Percentiles rank a stretch among this genome's conserved stretches.
Conservation (phyloP, 768 basidiomycete genomes). For the Agrocybe pediades region DNA sequence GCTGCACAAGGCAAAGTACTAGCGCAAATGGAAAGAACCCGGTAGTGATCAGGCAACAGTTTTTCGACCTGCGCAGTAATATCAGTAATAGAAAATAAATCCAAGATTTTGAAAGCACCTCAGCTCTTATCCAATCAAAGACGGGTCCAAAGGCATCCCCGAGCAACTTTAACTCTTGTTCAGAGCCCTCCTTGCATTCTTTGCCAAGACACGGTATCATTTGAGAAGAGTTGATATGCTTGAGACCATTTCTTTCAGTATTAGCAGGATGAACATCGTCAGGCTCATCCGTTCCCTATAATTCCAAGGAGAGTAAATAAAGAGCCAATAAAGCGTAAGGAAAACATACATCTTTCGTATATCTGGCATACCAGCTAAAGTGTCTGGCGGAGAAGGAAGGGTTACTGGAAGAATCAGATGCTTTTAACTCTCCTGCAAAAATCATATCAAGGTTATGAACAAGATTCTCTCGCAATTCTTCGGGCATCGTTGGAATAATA, state of each 20-base stretch:
- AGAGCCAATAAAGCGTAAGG: neutral
- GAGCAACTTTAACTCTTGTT: neutral
- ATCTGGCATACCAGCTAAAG: neutral
- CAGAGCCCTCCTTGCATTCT: neutral
- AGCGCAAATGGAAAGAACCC: neutral
- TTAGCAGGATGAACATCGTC: neutral
- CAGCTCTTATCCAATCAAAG: neutral
- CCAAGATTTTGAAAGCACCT: neutral
- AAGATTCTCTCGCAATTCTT: neutral
- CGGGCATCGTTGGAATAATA: neutral
- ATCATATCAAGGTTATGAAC: neutral
- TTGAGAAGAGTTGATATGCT: neutral
- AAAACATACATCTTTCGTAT: neutral
- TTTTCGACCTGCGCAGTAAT: neutral
- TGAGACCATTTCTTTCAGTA: neutral
- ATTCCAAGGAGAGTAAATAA: neutral
- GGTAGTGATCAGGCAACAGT: neutral
- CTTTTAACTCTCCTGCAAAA: neutral
- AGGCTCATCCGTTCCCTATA: neutral
- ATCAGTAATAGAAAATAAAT: neutral
- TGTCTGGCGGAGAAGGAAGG: neutral
- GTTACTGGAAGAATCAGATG: neutral
- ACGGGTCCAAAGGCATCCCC: neutral
- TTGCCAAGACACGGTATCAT: neutral
- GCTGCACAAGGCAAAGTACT: neutral